Evolutionary conservation across 495 filamentous ascomycete genomes (phyloP), one percentile per base, ranked within the genome.

Genomic region (Neurospora sp.): DNA sequence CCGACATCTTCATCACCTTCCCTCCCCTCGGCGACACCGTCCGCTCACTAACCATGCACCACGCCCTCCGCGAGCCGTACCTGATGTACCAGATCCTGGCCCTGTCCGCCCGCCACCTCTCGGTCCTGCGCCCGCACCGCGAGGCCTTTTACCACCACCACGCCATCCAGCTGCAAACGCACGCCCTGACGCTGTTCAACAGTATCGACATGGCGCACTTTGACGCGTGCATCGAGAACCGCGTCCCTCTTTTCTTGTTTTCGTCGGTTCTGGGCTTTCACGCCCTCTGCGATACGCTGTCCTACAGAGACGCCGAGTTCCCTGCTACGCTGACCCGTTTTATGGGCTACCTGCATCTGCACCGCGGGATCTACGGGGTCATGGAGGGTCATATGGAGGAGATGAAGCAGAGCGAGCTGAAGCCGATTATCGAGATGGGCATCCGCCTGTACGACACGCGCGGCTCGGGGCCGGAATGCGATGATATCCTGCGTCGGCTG

Each of bases 111-210:
- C 77, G 85, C 14, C 86, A 88, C 48, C 74, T 86, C 12, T 80
- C 82, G 71, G 71, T 79, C 5, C 16, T 76, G 14, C 76, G 73
- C 2, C 84, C 83, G 7, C 70, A 77, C 1, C 76, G 76, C 2
- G 71, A 74, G 7, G 73, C 70, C 11, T 80, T 79, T 37, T 88
- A 86, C 73, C 81, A 78, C 61, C 75, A 82, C 48, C 78, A 83
- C 9, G 84, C 86, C 9, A 81, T 85, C n/a, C 80, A 84, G 39
- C 80, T 88, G 3, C 85, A 87, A 59, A 86, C 82, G 0, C 82
- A 82, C 14, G 85, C 84, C 2, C 77, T 88, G 6, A 74, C 77
- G 0, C 77, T 83, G 8, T 86, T 86, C 77, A 85, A 86, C 73
- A 75, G 69, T 71, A 77, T 76, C n/a, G 73, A 76, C n/a, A 68